Base-by-base conservation (phyloP, 2,329 filamentous ascomycete species). In the Aspergillus versicolor region DNA sequence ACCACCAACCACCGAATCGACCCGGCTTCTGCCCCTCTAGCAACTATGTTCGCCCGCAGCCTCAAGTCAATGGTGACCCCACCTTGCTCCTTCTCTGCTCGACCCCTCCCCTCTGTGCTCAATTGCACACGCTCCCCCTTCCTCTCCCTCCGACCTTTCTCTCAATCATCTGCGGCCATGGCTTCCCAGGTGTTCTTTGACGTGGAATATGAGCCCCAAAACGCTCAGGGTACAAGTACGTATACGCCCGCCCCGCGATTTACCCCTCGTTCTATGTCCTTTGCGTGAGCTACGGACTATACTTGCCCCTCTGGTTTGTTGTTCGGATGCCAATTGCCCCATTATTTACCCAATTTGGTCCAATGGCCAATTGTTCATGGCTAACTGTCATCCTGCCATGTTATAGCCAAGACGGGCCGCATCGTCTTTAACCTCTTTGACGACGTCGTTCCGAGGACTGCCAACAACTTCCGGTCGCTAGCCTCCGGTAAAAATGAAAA, bases 401-500 rank as follows among this genome's bases (percentile, higher is more conserved):
- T 46, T 73, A 63, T 67, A 91, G 91, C 77, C 61, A 89, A 94
- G 80, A 70, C 68, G 52, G 91, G 89, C 71, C 88, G 89, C 74
- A 90, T 97, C 83, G 89, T 85, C 82, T 95, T 97, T 83, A 87
- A 88, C 70, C 90, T 97, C 75, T 96, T 82, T 84, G 84, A 93
- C 75, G 84, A 91, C 66, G 83, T 87, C 61, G 91, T 96, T 75
- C 93, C 93, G 77, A 94, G 89, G 86, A 97, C 93, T 56, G 82
- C 84, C 67, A 82, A 84, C 77, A 94, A 94, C 86, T 95, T 95
- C 87, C 85, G 84, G 67, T 86, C 86, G 75, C 89, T 94, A 37
- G 34, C 34, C 34, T 15, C 34, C 3, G 34, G 34, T 37, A 13
- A 37, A 37, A 37, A 37, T n/a, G 34, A 37, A 37, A 15, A 13